Conservation (phyloP, 1,284 basidiomycete genomes). For the Ceratobasidium sp. region DNA sequence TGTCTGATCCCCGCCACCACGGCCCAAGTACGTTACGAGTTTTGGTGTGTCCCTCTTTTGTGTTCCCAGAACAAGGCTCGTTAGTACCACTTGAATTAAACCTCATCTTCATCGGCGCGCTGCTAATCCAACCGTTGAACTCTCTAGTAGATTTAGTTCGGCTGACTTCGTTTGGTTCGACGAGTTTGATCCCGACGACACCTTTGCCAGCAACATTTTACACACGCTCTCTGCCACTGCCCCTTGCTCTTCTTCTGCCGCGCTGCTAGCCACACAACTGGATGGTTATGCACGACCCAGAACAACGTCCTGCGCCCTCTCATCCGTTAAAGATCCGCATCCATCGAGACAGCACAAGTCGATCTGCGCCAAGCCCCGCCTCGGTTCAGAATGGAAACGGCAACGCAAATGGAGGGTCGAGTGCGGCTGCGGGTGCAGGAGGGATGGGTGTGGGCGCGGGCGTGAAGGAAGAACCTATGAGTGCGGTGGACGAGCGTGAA, state of each 20-base stretch:
- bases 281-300: constrained; percentile 39
- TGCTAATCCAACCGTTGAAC: too few species aligned
- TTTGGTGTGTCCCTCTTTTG: too few species aligned
- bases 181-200: too few species aligned
- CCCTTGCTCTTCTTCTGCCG: background rate
- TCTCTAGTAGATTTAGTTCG: too few species aligned
- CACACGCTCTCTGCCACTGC: background rate
- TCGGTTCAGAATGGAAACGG: background rate
- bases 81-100: too few species aligned
- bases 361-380: constrained; percentile 3
- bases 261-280: background rate
- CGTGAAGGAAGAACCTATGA: constrained; percentile 52
- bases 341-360: constrained; percentile 33
- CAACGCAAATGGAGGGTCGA: background rate
- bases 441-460: background rate
- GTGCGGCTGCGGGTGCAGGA: too few species aligned
- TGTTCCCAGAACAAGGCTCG: too few species aligned
- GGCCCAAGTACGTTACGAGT: background rate
- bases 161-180: too few species aligned
- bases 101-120: too few species aligned
- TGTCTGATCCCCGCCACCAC: constrained; percentile 6
- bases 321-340: constrained; percentile 37
- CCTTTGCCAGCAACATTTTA: too few species aligned
- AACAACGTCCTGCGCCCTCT: constrained; percentile 14
- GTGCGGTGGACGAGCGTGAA: constrained; percentile 50